Evolutionary conservation across 2,329 filamentous ascomycete species (phyloP), one percentile per base, ranked within the genome.

Genomic region (Ophiostoma himal-ulmi): DNA sequence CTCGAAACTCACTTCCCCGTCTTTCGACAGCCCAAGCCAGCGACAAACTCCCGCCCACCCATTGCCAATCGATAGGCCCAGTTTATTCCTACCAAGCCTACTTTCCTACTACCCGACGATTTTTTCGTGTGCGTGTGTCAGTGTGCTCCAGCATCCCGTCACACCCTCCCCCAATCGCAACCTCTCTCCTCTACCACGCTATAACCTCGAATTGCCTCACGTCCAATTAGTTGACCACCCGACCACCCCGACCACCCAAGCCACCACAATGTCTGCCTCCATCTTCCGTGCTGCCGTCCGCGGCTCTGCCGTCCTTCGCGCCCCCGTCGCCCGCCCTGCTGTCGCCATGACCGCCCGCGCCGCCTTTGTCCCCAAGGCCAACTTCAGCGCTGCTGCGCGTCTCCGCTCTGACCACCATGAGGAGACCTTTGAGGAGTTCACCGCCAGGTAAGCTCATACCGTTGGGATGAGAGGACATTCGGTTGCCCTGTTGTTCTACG

Each of bases 351-450:
- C 84, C 79, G 84, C 83, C 77, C 84, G 83, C 78, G 82, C 84
- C 76, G 82, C 83, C 77, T 81, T 83, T 73, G 79, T 82, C 81
- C 82, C 77, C 82, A 83, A 77, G 79, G 81, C 73, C 78, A 83
- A 78, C 83, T 90, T 90, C 83, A 90, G 86, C 85, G 90, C 88
- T 79, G 85, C 83, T 73, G 79, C 82, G 76, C 79, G 84, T 78
- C 81, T 84, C 79, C 83, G 82, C 76, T 80, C 81, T 79, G 83
- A 86, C 79, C 92, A 96, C 82, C 88, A 90, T 79, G 95, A 99
- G 83, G 95, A 99, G 89, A 96, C 91, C 78, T 99, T 97, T 78
- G 95, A 99, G 86, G 94, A 98, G 85, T 99, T 99, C 83, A 93
- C 92, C 83, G 91, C 93, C 78, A 94, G 95, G 95, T 99, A 92